Percentiles rank a stretch among this genome's conserved stretches.
Conservation (phyloP, 306 rosid genomes). For the Malus orientalis region DNA sequence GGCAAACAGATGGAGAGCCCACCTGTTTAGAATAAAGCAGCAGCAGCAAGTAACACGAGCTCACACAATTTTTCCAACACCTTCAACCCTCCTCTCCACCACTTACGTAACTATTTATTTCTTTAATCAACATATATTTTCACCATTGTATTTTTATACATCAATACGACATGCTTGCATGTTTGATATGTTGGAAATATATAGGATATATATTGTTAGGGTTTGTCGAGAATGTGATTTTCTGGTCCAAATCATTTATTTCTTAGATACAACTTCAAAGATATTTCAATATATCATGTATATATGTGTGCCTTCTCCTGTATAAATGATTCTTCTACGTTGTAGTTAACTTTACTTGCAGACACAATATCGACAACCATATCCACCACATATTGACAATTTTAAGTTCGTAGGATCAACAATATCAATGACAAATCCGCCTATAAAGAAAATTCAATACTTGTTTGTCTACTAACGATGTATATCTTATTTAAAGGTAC, state of each 20-base stretch:
- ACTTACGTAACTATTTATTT: background rate
- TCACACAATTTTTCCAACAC: constrained; percentile 20
- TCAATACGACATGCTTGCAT: background rate
- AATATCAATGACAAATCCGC: background rate
- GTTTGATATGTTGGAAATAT: background rate
- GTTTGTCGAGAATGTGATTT: background rate
- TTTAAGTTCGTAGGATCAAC: too few species aligned
- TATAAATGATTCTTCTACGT: too few species aligned
- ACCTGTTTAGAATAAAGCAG: constrained; percentile 16
- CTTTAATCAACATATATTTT: background rate
- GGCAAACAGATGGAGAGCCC: background rate
- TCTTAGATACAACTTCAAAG: too few species aligned
- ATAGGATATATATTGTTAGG: background rate
- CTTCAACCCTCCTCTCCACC: background rate
- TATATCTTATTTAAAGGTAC: background rate
- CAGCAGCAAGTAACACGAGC: background rate
- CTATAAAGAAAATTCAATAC: background rate
- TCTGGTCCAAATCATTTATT: background rate
- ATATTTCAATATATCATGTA: too few species aligned
- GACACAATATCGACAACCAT: too few species aligned
- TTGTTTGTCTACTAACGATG: background rate
- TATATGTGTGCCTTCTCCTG: too few species aligned
- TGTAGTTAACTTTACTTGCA: too few species aligned
- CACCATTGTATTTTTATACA: background rate
- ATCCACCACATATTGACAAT: too few species aligned